Evolutionary conservation across 257 asterid species (phyloP), one percentile per base, ranked within the genome.

Genomic region (Penstemon barbatus): DNA sequence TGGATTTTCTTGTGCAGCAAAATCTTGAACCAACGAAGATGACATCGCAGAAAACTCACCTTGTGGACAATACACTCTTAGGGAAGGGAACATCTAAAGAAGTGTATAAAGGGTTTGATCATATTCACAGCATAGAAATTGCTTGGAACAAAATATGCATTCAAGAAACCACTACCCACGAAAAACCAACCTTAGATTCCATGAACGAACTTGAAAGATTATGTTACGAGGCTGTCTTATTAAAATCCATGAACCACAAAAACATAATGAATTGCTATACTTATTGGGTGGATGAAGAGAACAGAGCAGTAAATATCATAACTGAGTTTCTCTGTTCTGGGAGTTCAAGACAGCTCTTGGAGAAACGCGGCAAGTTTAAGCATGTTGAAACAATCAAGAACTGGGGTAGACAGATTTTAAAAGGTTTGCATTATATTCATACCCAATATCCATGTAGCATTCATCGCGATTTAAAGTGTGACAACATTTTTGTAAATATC

Each of bases 31-130:
- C 55, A 10, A 10, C n/a, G 59, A 15, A 15, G 4, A n/a, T 12
- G 79, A 65, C 2, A 19, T 68, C 7, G 69, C 58, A 12, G 83
- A 79, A 66, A 57, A 10, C 50, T 78, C 85, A 7, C 75, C 82
- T 1, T 78, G 81, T 36, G 78, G 83, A 11, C 71, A 62, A 15
- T 76, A 68, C 33, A 45, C 46, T 78, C 9, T 6, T 83, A 48
- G 89, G 89, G 3, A 74, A 76, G 13, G 82, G 89, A 61, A 78
- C 83, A 5, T 83, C 64, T 65, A 72, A 74, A 8, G 75, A 70
- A 7, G 82, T 77, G 7, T 77, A 77, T 52, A 74, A 43, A 37
- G 88, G 84, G 0, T 76, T 77, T 44, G 84, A 78, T 48, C 69
- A 18, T 19, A 56, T 58, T 44, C 8, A 33, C 7, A 56, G 75